These are phyloP conservation scores for Coprinopsis strossmayeri DNA, from an alignment of 768 basidiomycete species.

Conservation along the genomic window DNA sequence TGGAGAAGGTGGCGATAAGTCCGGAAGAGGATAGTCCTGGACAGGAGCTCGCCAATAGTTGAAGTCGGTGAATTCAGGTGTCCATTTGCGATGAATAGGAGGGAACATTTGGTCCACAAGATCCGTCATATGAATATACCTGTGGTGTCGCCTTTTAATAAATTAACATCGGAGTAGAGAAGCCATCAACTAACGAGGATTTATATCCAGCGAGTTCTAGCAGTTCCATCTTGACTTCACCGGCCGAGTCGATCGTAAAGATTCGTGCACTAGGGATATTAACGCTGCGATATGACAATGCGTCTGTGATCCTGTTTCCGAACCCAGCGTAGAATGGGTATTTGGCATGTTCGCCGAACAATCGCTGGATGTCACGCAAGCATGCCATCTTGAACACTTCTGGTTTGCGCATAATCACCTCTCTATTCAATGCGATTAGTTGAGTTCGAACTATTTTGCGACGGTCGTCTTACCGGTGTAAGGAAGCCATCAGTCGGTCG, in stretches of 20 bases:
- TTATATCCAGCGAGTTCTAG: slow-evolving; percentile 96
- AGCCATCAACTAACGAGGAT: slow-evolving; percentile 60
- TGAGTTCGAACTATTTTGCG: background rate
- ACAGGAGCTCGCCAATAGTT: slow-evolving; percentile 91
- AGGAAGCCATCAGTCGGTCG: slow-evolving; percentile 86
- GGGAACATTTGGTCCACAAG: slow-evolving; percentile 99
- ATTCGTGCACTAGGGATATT: slow-evolving; percentile 91
- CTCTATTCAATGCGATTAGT: slow-evolving; percentile 37
- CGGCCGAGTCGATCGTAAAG: slow-evolving; percentile 93
- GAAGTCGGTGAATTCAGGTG: slow-evolving; percentile 92
- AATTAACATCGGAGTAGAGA: background rate
- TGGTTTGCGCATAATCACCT: slow-evolving; percentile 98
- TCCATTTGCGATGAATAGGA: slow-evolving; percentile 84
- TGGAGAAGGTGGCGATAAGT: slow-evolving; percentile 82
- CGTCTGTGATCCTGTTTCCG: slow-evolving; percentile 97
- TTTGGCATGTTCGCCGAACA: slow-evolving; percentile 69
- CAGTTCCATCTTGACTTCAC: slow-evolving; percentile 95
- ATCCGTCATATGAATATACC: slow-evolving; percentile 98
- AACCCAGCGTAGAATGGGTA: slow-evolving; percentile 96
- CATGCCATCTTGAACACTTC: slow-evolving; percentile 99
- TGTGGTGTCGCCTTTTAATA: slow-evolving; percentile 21
- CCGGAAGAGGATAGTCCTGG: slow-evolving; percentile 72
- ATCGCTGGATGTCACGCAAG: slow-evolving; percentile 84
- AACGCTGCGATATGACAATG: slow-evolving; percentile 94
- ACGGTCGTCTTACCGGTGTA: slow-evolving; percentile 67